Evolutionary conservation across 768 basidiomycete species (phyloP).

Genomic region (Lentinula detonsa): DNA sequence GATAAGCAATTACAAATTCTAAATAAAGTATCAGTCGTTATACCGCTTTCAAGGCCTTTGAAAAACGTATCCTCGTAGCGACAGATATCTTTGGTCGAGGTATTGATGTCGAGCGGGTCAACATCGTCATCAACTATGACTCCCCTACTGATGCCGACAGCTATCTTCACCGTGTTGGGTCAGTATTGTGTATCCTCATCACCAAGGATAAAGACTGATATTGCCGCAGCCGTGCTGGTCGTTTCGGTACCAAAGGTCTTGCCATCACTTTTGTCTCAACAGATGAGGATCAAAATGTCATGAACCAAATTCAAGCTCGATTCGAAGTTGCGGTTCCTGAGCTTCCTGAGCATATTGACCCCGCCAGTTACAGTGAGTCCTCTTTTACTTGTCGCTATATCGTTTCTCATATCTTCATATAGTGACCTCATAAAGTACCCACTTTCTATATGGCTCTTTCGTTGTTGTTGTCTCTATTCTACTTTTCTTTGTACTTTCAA

Average conservation of each 20-base stretch:
- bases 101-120: slow-evolving; percentile 99
- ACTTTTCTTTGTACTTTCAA: not conserved
- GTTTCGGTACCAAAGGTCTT: slow-evolving; percentile 99
- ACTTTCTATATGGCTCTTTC: not conserved
- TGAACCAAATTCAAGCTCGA: slow-evolving; percentile 89
- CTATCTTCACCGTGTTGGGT: slow-evolving; percentile 98
- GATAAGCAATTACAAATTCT: slow-evolving; percentile 5
- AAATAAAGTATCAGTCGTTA: slow-evolving; percentile 79
- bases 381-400: not conserved
- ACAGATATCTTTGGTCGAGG: slow-evolving; percentile 99
- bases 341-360: slow-evolving; percentile 89
- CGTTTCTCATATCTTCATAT: not conserved
- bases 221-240: slow-evolving; percentile 79
- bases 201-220: not conserved
- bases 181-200: slow-evolving; percentile 18
- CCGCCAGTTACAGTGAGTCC: slow-evolving; percentile 86
- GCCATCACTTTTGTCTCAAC: slow-evolving; percentile 95
- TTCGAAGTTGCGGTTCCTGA: slow-evolving; percentile 98
- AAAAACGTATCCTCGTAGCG: slow-evolving; percentile 97
- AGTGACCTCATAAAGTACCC: slow-evolving; percentile 45
- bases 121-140: slow-evolving; percentile 99
- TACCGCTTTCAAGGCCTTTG: slow-evolving; percentile 97
- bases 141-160: slow-evolving; percentile 96
- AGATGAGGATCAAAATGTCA: slow-evolving; percentile 89
- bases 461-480: not conserved